Evolutionary conservation across 345 rosid species (phyloP), one percentile per base, ranked within the genome.

Genomic region (Populus deltoides): DNA sequence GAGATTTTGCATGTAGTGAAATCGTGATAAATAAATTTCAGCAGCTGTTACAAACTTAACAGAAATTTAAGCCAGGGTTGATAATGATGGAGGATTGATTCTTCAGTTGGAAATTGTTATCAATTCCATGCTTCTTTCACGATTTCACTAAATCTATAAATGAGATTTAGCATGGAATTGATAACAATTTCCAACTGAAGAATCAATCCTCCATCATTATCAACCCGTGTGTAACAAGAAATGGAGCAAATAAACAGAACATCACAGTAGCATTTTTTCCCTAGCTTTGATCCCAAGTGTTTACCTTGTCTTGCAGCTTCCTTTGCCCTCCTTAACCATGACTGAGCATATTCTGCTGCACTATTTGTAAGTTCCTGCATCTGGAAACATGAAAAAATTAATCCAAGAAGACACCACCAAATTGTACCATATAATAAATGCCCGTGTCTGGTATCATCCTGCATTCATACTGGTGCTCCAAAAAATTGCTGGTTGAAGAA

Each of bases 251-350:
- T 49, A 49, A 45, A 49, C 55, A 49, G 55, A 49, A 49, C 22
- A 49, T 49, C 20, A 49, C 55, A 49, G 5, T 49, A 49, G 6
- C 55, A 15, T 4, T 17, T 49, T 49, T 49, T 16, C 55, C 55
- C 55, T 49, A 49, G 55, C 55, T 15, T 17, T 49, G 55, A 49
- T 49, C 55, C 55, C 35, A 53, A 20, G 68, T 51, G 51, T 75
- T 82, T 81, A 90, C 97, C 97, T 75, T 77, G 91, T 85, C 91
- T 83, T 70, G 93, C 88, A 51, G 90, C 90, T 81, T 89, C 93
- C 80, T 80, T 92, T 75, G 90, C 94, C 77, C 86, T 83, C 53
- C 81, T 84, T 79, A 96, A 83, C 98, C 99, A 91, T 39, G 89
- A 80, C 77, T 41, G 88, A 76, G 97, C 91, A 85, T 84, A 86